Evolutionary conservation across 2,329 filamentous ascomycete genomes (phyloP), one percentile per base, ranked within the genome.

Genomic region (Penicillium olsonii): DNA sequence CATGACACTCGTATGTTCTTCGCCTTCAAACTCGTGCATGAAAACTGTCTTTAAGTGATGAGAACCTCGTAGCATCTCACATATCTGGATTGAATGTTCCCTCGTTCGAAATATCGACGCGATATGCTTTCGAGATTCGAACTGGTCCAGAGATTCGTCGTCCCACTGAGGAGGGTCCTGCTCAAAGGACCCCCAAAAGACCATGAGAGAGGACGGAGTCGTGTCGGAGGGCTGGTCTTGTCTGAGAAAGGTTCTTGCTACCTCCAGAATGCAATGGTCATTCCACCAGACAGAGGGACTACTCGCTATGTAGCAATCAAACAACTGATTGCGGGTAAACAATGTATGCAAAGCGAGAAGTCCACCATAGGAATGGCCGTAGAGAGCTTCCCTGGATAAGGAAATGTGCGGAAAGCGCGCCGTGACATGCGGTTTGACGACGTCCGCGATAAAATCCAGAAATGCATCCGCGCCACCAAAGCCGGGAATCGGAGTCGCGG

Each of bases 201-300:
- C 29, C 66, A 63, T 54, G n/a, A 61, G 27, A 9, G 56, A 43
- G 2, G 70, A 62, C 0, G 60, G 50, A 10, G 59, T 60, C 5
- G 60, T 49, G 6, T 39, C 47, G 3, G 55, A 39, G 0, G 54
- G 40, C 0, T 51, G 44, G 22, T 57, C 47, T 4, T 52, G 54
- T 5, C 51, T 37, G 2, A 63, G 37, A 31, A 74, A 72, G 0
- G 29, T 24, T 4, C 56, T 65, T n/a, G 65, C 66, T 15, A 69
- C 64, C 2, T 60, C 50, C 7, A 73, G 48, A 12, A 79, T 68
- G 48, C 68, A 77, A 2, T 64, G 57, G 17, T 71, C 56, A 56
- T 78, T 77, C 72, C 75, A 81, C 69, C 70, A 78, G 3, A 78
- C 72, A 0, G 71, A 73, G 0, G 76, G 77, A 34, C 76, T 79